Evolutionary conservation across 148 eudicot genomes (phyloP).

Genomic region (Nyssa sinensis): DNA sequence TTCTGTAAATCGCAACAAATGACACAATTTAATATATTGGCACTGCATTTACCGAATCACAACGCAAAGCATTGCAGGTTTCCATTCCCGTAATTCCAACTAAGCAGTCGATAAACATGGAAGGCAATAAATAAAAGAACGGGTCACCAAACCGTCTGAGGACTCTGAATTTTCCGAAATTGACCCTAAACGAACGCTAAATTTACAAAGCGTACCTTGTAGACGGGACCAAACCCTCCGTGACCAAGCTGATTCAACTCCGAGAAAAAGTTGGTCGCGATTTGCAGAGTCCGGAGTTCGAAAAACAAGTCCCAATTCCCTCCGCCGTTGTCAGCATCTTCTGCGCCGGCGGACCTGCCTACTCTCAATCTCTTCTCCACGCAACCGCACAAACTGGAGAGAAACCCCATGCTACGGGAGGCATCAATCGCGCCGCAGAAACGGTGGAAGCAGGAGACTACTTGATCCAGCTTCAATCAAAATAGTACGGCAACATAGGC

Average conservation of each 20-base stretch:
- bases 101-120: too few relatives aligned
- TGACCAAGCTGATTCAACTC: conserved; percentile 51
- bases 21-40: too few relatives aligned
- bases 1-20: too few relatives aligned
- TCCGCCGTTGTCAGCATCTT: conserved; percentile 10
- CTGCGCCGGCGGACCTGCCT: background rate
- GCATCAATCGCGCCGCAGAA: background rate
- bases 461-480: background rate
- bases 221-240: conserved; percentile 73
- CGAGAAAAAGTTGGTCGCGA: conserved; percentile 60
- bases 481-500: background rate
- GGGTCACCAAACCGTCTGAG: background rate
- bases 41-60: too few relatives aligned
- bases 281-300: conserved; percentile 37
- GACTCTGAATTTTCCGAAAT: background rate
- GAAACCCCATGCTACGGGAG: conserved; percentile 24
- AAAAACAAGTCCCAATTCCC: conserved; percentile 35
- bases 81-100: too few relatives aligned
- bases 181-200: background rate
- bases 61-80: too few relatives aligned
- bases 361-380: conserved; percentile 14
- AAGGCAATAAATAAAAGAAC: too few relatives aligned
- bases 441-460: too few relatives aligned
- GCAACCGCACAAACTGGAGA: conserved; percentile 24
- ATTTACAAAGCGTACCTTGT: conserved; percentile 34